Evolutionary conservation across 805 yeast species (phyloP).

Genomic region (Saccharomycopsis capsularis): DNA sequence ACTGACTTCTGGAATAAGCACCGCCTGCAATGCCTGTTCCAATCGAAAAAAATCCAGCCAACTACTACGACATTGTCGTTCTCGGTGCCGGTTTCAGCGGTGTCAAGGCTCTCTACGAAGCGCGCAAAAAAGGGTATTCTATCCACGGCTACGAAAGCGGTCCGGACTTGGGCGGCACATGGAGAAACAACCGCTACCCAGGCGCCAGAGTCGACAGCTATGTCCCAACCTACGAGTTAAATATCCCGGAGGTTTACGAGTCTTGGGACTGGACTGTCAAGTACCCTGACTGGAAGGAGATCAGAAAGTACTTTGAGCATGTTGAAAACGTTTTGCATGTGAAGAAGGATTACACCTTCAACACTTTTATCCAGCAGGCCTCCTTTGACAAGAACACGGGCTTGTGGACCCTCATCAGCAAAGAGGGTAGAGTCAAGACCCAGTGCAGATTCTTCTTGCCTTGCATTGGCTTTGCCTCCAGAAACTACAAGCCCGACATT

Average conservation of each 20-base stretch:
- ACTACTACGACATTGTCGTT: constrained; percentile 19
- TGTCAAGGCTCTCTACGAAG: constrained; percentile 18
- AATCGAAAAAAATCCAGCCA: background rate
- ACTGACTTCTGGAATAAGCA: no score
- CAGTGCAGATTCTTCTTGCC: constrained; percentile 21
- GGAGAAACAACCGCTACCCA: constrained; percentile 23
- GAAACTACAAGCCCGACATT: constrained; percentile 24
- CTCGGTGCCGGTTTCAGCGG: constrained; percentile 25
- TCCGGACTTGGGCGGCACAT: constrained; percentile 23
- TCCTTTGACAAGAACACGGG: constrained; percentile 22
- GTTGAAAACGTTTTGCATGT: constrained; percentile 26
- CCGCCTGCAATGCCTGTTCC: constrained; percentile 21
- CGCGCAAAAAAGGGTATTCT: constrained; percentile 20
- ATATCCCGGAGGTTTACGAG: constrained; percentile 25
- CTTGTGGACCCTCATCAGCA: constrained; percentile 24
- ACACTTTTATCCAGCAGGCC: constrained; percentile 24
- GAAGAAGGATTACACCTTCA: constrained; percentile 24
- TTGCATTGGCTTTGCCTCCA: constrained; percentile 26
- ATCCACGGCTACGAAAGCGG: constrained; percentile 21
- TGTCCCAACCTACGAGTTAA: constrained; percentile 27
- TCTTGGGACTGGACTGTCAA: constrained; percentile 27
- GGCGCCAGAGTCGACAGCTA: constrained; percentile 28
- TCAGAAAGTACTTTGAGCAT: constrained; percentile 26
- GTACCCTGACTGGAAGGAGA: constrained; percentile 27
- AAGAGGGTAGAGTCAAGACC: constrained; percentile 20